phyloP scores from a whole-genome alignment of 75 land plant genomes.

The Adiantum capillusveneris region DNA sequence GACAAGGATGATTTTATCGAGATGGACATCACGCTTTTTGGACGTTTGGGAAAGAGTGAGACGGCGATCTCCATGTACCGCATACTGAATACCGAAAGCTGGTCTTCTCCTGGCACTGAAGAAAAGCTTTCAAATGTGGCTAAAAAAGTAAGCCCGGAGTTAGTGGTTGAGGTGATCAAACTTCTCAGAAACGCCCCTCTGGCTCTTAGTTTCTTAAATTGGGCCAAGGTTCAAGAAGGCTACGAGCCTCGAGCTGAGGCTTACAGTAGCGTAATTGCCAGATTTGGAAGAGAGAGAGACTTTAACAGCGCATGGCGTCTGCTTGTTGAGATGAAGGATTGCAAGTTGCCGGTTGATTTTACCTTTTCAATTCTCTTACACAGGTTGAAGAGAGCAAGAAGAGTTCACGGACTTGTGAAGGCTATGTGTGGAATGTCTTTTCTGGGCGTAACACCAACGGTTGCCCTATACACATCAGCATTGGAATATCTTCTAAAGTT shows the following conservation, averaged over 20 bases:
- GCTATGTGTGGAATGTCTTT: neutral
- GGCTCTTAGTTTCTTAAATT: neutral
- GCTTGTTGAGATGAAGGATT: neutral
- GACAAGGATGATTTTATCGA: too few relatives aligned
- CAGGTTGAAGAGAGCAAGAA: slow-evolving; percentile 7
- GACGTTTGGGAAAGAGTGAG: too few relatives aligned
- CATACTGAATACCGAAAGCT: too few relatives aligned
- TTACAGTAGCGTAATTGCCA: neutral
- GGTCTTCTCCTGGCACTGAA: neutral
- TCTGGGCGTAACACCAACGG: neutral
- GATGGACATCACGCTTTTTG: too few relatives aligned
- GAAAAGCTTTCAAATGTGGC: neutral
- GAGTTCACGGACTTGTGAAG: neutral
- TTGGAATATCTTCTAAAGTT: neutral
- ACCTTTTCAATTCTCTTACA: slow-evolving; percentile 4
- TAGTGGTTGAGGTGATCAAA: neutral
- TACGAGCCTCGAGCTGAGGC: neutral
- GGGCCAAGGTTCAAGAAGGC: neutral
- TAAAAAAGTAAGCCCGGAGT: neutral
- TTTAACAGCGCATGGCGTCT: slow-evolving; percentile 2
- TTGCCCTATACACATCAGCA: slow-evolving; percentile 1
- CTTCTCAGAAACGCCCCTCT: neutral
- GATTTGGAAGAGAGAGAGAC: slow-evolving; percentile 3
- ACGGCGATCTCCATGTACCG: too few relatives aligned
- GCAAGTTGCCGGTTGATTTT: neutral